Base-by-base conservation (phyloP, 768 basidiomycete genomes). In the Termitomyces eurrhizus region DNA sequence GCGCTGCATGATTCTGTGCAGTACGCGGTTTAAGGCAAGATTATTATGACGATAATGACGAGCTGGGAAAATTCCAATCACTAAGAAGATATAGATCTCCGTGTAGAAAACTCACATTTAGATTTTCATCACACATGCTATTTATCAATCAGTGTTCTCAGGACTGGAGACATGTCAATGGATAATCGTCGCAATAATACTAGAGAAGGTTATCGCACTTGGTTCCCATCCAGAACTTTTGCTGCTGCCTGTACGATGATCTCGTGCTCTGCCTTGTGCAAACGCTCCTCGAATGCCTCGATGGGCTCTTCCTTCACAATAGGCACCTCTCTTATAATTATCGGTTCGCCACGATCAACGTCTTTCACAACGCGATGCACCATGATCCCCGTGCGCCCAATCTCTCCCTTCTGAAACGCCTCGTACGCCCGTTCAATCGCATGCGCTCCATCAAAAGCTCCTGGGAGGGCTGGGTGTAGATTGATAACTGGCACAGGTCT, bases 391-490 rank as follows among this genome's bases (percentile, higher is more conserved):
- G 90, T 86, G 59, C 81, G 79, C 36, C 78, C 77, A 51, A 95
- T 88, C 70, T 95, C 89, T 0, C 93, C 92, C 58, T 78, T 83
- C 69, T 90, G 82, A 70, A 92, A 97, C 0, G 94, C 95, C 63
- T 93, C 92, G 69, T 85, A 95, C 4, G 95, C 93, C 12, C 96
- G 79, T 64, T 90, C 85, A 57, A 98, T 90, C 1, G 95, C 94
- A 67, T 92, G 83, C n/a, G 92, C 87, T 6, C 97, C 97, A 66
- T 97, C 95, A 67, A 99, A 99, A n/a, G 89, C 86, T 2, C 95
- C 94, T 0, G 96, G 96, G 2, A 99, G 77, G 5, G 97, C 97
- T 7, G 97, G 97, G 68, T 98, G 97, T 5, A 99, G 78, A 70
- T 98, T 99, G 77, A 99, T 96, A 63, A 97, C 91, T 0, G 93